Base-by-base conservation (phyloP, 768 basidiomycete genomes). In the Galerina sulciceps region DNA sequence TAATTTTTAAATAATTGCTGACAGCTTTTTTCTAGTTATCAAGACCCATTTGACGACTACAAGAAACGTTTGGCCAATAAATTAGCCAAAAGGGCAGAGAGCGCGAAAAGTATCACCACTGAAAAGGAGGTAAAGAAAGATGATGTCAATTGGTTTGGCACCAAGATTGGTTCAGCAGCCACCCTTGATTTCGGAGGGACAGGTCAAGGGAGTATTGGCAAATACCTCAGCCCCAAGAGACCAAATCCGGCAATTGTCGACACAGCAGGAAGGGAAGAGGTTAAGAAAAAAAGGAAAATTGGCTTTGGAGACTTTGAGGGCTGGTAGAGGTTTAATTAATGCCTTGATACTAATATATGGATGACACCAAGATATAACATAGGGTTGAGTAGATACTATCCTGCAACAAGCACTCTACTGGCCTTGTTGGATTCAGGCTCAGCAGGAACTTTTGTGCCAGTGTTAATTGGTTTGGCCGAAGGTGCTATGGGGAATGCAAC, bases 21-120 rank as follows among this genome's bases (percentile, higher is more conserved):
- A 35, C 43, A 6, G 43, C 22, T 43, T 51, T 42, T 67, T 52
- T 31, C 14, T 44, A 94, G 93, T 53, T 90, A 93, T 67, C 91
- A 94, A 76, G 96, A 99, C 73, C 97, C 97, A 0, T 99, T 97
- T 67, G 91, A 96, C 53, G 90, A 90, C 38, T 98, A 97, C 74
- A 94, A 96, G 69, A 81, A 79, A 20, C 88, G 94, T 13, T 83
- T 94, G 8, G 84, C 85, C 35, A 94, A 90, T 67, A 91, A 90
- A 64, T 81, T 93, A 10, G 87, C 90, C 45, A 85, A 79, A 61
- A 76, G 79, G 62, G 79, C 79, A 1, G 81, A 82, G 53, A 76
- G 77, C 5, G 76, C 67, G 43, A 73, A 73, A 40, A 66, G 66
- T 48, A 67, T 55, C 36, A 67, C 73, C 17, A 59, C 70, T 73